Evolutionary conservation across 805 yeast species (phyloP), one percentile per base, ranked within the genome.

Genomic region (Saturnispora galanensis): DNA sequence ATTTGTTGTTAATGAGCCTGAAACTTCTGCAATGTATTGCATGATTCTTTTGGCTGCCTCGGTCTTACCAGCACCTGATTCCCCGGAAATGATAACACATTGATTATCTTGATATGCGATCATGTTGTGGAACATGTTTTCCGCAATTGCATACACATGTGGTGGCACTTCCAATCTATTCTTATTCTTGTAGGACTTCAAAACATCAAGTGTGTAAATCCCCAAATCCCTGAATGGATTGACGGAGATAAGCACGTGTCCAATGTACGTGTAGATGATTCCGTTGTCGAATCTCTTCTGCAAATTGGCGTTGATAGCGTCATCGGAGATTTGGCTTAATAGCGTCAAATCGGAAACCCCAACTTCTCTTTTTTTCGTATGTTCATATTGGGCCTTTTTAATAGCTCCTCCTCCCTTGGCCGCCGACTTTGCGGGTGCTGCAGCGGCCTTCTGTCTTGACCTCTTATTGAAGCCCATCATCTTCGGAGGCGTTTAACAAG

Each of bases 111-210:
- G 78, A 65, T 93, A 93, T 0, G 95, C 83, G 64, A 89, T 89
- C 80, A 93, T 74, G 62, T 90, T 85, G 66, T 93, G 90, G 64
- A 83, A 93, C 95, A 93, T 88, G 31, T 94, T 68, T 65, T 93
- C 99, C 10, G 99, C 98, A 56, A 93, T 88, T 43, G 97, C 96
- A 65, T 82, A 93, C 29, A 93, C 98, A 65, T 93, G 99, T 3
- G 99, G 99, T 13, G 97, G 95, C 28, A 84, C 96, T 66, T 93
- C 99, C 47, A 93, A 70, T 56, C 99, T 73, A 64, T 93, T 93
- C 63, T 89, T 88, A 50, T 96, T 96, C 62, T 80, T 79, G 59
- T 93, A 93, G 15, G 82, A 70, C 47, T 77, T 76, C 51, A 90
- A 68, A 2, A 80, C 79, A 17, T 78, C 81, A 41, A 78, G 84